Evolutionary conservation across 306 rosid species (phyloP), one percentile per base, ranked within the genome.

Genomic region (Fragaria iinumae): DNA sequence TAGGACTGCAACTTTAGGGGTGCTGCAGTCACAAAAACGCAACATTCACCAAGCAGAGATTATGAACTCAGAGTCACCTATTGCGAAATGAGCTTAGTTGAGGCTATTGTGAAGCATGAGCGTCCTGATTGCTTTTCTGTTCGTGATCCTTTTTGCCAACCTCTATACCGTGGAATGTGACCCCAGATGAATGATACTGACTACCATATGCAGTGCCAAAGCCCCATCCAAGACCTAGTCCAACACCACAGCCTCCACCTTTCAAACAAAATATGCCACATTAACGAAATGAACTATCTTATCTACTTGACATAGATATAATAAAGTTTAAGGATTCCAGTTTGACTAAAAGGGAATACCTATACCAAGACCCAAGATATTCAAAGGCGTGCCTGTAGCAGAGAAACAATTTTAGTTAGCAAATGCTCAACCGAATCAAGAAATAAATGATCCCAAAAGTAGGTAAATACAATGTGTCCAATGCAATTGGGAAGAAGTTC

Each of bases 231-330:
- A 95, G 97, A 83, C 99, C 99, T 53, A 95, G 82, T 80, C 99
- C 99, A 68, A 95, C 81, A 70, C 99, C 98, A 86, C 99, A 95
- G 73, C 98, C 99, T 81, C 99, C 99, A 75, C 99, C 97, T 95
- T 84, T 66, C 82, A 78, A 80, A 82, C 56, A 57, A 79, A 75
- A 64, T 9, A 55, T 69, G 34, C 34, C 69, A 74, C 32, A 72
- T 50, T 43, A 36, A 73, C 48, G 53, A 65, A 76, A 50, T 39
- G 64, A n/a, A 6, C 27, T 4, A 27, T 73, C 20, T 16, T 36
- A 45, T 25, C 41, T 57, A 3, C 66, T 73, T 56, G 69, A 44
- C 12, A 44, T 43, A 8, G 47, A 10, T 43, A 43, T 8, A 43
- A 43, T 43, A 3, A 43, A 62, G 71, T 47, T 23, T 14, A 1